These are phyloP conservation scores for Podospora sp. DNA, from an alignment of 495 filamentous ascomycete genomes.

Conservation along the genomic window DNA sequence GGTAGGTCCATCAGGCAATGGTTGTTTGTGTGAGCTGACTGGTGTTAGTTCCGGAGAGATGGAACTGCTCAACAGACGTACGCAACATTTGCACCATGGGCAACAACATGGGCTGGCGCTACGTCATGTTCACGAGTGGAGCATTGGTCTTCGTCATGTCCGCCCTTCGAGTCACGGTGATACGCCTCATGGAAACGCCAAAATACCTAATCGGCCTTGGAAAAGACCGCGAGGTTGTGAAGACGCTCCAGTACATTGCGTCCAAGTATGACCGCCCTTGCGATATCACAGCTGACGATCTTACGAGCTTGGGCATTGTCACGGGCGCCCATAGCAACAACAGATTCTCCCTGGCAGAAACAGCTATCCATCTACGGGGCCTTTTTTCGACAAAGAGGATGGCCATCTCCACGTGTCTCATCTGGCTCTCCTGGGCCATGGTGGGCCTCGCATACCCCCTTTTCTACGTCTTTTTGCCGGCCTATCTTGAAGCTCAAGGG, in stretches of 20 bases:
- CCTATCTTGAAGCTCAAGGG: conserved; percentile 45
- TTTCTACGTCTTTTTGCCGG: conserved; percentile 68
- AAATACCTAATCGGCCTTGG: conserved; percentile 70
- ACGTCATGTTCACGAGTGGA: conserved; percentile 67
- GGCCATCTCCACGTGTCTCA: conserved; percentile 60
- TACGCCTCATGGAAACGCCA: conserved; percentile 70
- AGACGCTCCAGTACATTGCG: conserved; percentile 63
- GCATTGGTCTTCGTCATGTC: conserved; percentile 68
- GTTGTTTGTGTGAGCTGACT: too few relatives aligned
- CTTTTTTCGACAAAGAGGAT: conserved; percentile 65
- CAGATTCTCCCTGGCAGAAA: conserved; percentile 53
- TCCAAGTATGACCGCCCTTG: conserved; percentile 64
- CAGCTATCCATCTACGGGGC: conserved; percentile 60
- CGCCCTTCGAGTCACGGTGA: conserved; percentile 65
- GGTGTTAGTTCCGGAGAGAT: neutral
- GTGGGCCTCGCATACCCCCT: conserved; percentile 71
- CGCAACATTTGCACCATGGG: conserved; percentile 57
- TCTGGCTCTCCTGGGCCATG: conserved; percentile 71
- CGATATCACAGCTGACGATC: conserved; percentile 62
- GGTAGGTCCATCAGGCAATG: conserved; percentile 34
- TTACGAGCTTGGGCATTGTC: conserved; percentile 56
- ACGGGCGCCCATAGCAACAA: conserved; percentile 42
- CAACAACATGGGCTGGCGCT: conserved; percentile 83
- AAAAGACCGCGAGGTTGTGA: conserved; percentile 62
- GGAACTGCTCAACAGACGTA: conserved; percentile 20